Conservation (phyloP, 208 protist genomes). For the Wallacemonas sp. region DNA sequence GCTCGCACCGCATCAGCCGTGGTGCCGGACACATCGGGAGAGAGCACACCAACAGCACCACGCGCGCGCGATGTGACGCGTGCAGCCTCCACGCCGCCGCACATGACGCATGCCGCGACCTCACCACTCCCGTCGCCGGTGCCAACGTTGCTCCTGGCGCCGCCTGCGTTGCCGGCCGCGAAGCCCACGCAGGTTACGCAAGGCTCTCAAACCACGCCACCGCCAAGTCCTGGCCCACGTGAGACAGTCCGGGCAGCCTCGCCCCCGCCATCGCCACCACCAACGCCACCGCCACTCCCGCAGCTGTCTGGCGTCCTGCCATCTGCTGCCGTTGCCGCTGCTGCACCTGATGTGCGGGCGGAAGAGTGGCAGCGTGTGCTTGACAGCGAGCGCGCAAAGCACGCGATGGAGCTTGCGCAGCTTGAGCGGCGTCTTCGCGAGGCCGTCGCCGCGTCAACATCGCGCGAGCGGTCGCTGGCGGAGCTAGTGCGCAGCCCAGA, state of each 20-base stretch:
- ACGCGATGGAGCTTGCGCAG: constrained; percentile 30
- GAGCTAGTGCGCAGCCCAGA: constrained; percentile 1
- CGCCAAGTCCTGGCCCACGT: too few relatives aligned
- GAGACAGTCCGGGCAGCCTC: background rate
- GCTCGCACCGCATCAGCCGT: too few relatives aligned
- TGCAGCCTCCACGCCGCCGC: too few relatives aligned
- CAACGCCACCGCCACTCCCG: background rate
- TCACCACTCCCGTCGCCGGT: too few relatives aligned
- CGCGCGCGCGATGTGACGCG: background rate
- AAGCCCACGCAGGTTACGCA: too few relatives aligned
- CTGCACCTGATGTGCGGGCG: constrained; percentile 29
- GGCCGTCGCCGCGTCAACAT: background rate
- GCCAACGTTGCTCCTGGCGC: too few relatives aligned
- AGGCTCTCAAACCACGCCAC: too few relatives aligned
- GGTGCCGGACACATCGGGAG: too few relatives aligned
- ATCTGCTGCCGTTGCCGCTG: constrained; percentile 19
- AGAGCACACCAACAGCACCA: too few relatives aligned
- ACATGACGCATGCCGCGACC: too few relatives aligned
- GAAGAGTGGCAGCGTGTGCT: constrained; percentile 34
- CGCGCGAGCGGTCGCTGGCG: constrained; percentile 21
- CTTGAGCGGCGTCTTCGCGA: constrained; percentile 25
- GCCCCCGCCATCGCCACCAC: background rate
- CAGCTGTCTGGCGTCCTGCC: too few relatives aligned
- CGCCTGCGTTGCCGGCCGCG: too few relatives aligned
- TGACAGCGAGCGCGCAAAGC: constrained; percentile 34